Evolutionary conservation across 1,284 basidiomycete species (phyloP), one percentile per base, ranked within the genome.

Genomic region (Cryptococcus hybrid): DNA sequence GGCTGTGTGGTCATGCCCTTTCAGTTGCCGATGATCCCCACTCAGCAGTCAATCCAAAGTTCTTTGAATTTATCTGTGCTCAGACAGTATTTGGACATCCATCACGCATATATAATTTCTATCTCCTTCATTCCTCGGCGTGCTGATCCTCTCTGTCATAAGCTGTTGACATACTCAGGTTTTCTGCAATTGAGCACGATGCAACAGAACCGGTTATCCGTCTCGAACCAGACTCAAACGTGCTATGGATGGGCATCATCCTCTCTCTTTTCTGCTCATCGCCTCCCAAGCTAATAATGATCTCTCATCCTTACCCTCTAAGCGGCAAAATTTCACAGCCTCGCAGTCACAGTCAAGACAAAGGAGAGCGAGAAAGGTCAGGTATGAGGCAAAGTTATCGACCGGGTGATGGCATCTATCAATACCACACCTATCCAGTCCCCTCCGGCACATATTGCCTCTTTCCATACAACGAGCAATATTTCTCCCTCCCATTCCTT

Each of bases 231-330:
- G 3, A n/a, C 37, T 3, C 7, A 51, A 42, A 43, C n/a, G 13
- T 51, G 50, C 51, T 43, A 55, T 46, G 43, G 9, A 59, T 59
- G 58, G 58, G 58, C 35, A 59, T 59, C 47, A 44, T 59, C 51
- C n/a, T 59, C 30, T 59, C 58, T 43, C 36, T 56, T 15, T 36
- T 56, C 8, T 42, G 54, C 43, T 35, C 54, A 8, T 35, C 50
- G 9, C 43, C 44, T 7, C 11, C 45, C 15, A 36, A 15, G 9
- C 34, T 38, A 52, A 12, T 36, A 3, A 13, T 39, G 18, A 63
- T 63, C 40, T 63, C 61, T n/a, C 61, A 63, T 37, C 61, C 61
- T 7, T 60, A 65, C 52, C 60, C 63, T 5, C 50, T 65, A 3
- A 46, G 55, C 43, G 34, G 24, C 24, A 24, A 24, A 24, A 24